Evolutionary conservation across 495 filamentous ascomycete species (phyloP).

Genomic region (Margaritispora aquatica): DNA sequence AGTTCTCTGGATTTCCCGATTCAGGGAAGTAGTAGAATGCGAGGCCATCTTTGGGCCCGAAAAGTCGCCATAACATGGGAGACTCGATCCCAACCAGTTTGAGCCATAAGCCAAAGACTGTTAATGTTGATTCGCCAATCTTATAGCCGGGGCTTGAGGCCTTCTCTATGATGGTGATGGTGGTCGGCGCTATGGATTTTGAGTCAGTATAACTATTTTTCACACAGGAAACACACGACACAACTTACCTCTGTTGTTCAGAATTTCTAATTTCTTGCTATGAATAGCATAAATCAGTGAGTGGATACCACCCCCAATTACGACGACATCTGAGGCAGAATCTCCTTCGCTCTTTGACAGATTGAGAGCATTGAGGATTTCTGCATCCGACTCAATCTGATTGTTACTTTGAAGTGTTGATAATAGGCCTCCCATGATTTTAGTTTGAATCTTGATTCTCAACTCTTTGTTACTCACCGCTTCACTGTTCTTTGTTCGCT

Average conservation of each 20-base stretch:
- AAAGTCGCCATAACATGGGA: neutral
- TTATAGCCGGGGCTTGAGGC: neutral
- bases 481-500: too few relatives aligned
- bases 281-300: neutral
- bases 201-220: too few relatives aligned
- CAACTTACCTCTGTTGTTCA: too few relatives aligned
- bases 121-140: neutral
- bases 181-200: too few relatives aligned
- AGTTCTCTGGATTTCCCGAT: neutral
- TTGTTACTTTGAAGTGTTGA: too few relatives aligned
- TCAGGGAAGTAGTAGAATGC: neutral
- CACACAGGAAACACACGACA: neutral
- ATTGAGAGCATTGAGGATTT: too few relatives aligned
- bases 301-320: neutral
- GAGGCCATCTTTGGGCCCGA: neutral
- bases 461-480: too few relatives aligned
- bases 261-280: too few relatives aligned
- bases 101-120: neutral
- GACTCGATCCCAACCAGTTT: neutral
- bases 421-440: too few relatives aligned
- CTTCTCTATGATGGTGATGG: neutral
- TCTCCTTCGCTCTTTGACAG: too few relatives aligned
- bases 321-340: constrained; percentile 1
- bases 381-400: too few relatives aligned
- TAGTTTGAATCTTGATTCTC: too few relatives aligned